These are phyloP conservation scores for Gelatoporia subvermispora DNA, from an alignment of 768 basidiomycete genomes.

Conservation along the genomic window DNA sequence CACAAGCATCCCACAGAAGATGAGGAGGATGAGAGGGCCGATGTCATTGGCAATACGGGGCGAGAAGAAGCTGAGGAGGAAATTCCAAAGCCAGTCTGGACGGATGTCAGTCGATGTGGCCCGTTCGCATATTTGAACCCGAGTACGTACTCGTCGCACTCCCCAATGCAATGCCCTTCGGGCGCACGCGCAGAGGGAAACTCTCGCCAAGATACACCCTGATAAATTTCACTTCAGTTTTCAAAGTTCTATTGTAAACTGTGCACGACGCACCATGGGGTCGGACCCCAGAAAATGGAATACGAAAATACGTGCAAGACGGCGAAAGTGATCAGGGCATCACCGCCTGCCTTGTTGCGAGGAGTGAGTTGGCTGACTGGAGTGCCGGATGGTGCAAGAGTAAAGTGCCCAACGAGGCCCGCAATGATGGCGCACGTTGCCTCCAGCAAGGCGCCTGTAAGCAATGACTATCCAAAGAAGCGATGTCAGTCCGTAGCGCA, in stretches of 20 bases:
- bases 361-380: slow-evolving; percentile 42
- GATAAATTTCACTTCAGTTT: background rate
- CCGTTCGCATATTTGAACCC: background rate
- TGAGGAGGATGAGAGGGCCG: slow-evolving; percentile 68
- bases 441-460: slow-evolving; percentile 59
- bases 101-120: slow-evolving; percentile 8
- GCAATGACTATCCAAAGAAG: slow-evolving; percentile 42
- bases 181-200: slow-evolving; percentile 75
- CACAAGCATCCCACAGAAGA: slow-evolving; percentile 71
- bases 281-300: slow-evolving; percentile 74
- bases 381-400: slow-evolving; percentile 50
- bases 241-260: background rate
- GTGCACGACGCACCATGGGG: slow-evolving; percentile 33
- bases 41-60: slow-evolving; percentile 61
- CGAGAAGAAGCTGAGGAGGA: slow-evolving; percentile 68
- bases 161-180: slow-evolving; percentile 75
- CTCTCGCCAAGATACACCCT: slow-evolving; percentile 70
- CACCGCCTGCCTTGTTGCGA: slow-evolving; percentile 56
- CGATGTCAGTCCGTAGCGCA: no score
- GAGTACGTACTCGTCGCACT: slow-evolving; percentile 45
- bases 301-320: slow-evolving; percentile 72
- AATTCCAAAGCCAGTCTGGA: slow-evolving; percentile 68
- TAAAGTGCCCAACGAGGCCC: slow-evolving; percentile 67
- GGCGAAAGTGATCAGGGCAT: slow-evolving; percentile 68
- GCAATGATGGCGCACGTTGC: slow-evolving; percentile 62